Percentiles rank a stretch among this genome's conserved stretches.
Conservation (phyloP, 192 early-diverging fungal genomes). For the Backusella morwellensis region DNA sequence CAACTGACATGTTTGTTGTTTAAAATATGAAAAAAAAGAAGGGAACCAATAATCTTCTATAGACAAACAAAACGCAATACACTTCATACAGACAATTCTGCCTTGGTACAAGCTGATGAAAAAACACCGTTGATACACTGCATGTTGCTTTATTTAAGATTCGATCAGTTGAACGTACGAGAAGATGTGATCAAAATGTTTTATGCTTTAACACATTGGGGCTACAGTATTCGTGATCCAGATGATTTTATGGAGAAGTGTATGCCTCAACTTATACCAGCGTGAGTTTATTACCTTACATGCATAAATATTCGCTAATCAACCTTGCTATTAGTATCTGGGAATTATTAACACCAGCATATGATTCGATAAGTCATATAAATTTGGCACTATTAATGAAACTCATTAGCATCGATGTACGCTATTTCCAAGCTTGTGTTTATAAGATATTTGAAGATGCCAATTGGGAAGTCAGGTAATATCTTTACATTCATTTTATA, state of each 20-base stretch:
- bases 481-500: not conserved
- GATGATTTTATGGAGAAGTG: slow-evolving; percentile 47
- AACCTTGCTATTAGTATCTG: slow-evolving; percentile 41
- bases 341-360: slow-evolving; percentile 43
- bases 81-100: slow-evolving; percentile 15
- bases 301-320: not conserved
- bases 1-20: not conserved
- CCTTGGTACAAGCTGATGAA: slow-evolving; percentile 21
- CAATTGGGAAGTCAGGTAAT: slow-evolving; percentile 52
- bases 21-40: not conserved
- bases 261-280: slow-evolving; percentile 42
- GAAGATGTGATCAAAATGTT: slow-evolving; percentile 46
- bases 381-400: slow-evolving; percentile 46
- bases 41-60: not conserved
- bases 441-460: slow-evolving; percentile 41
- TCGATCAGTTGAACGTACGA: slow-evolving; percentile 35
- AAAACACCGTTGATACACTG: slow-evolving; percentile 33
- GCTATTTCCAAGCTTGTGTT: slow-evolving; percentile 44
- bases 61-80: slow-evolving; percentile 22
- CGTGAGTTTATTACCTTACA: slow-evolving; percentile 30
- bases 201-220: slow-evolving; percentile 41
- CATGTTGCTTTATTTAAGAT: slow-evolving; percentile 36
- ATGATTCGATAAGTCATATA: slow-evolving; percentile 43
- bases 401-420: slow-evolving; percentile 34
- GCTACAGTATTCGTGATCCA: slow-evolving; percentile 39